phyloP scores from a whole-genome alignment of 805 yeast species.

The Ogataea pini region DNA sequence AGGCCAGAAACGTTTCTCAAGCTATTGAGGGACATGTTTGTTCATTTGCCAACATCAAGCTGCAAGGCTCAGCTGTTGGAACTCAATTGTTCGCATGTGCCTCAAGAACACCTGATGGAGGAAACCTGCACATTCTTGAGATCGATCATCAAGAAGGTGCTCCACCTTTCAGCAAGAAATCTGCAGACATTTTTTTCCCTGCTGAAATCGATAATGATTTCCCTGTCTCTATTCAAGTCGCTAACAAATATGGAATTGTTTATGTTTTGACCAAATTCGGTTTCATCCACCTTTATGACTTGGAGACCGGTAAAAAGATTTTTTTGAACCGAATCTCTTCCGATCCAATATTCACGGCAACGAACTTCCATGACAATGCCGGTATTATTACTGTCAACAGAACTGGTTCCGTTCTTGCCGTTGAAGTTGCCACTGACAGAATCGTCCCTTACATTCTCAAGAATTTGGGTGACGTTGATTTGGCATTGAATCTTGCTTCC shows the following conservation, averaged over 20 bases:
- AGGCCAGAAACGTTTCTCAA: constrained; percentile 88
- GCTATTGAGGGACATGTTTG: constrained; percentile 98
- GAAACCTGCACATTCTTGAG: constrained; percentile 88
- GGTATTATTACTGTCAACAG: constrained; percentile 95
- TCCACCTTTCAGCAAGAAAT: constrained; percentile 85
- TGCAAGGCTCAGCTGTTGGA: constrained; percentile 72
- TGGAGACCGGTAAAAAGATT: constrained; percentile 88
- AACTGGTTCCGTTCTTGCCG: constrained; percentile 92
- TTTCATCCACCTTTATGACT: constrained; percentile 91
- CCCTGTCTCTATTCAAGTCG: constrained; percentile 89
- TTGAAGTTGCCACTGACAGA: constrained; percentile 80
- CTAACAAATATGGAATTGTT: constrained; percentile 81
- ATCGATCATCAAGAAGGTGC: constrained; percentile 88
- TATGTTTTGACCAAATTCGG: constrained; percentile 94
- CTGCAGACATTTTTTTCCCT: constrained; percentile 93
- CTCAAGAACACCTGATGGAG: constrained; percentile 81
- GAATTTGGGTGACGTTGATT: constrained; percentile 79
- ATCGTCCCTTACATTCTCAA: constrained; percentile 87
- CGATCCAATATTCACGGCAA: constrained; percentile 90
- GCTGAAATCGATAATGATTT: constrained; percentile 95
- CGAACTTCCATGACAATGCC: constrained; percentile 64
- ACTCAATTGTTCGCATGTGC: constrained; percentile 93
- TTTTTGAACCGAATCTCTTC: constrained; percentile 96
- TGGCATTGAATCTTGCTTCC: constrained; percentile 86
- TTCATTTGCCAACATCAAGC: constrained; percentile 72